Base-by-base conservation (phyloP, 768 basidiomycete species). In the Xerocomellus chrysenteron region DNA sequence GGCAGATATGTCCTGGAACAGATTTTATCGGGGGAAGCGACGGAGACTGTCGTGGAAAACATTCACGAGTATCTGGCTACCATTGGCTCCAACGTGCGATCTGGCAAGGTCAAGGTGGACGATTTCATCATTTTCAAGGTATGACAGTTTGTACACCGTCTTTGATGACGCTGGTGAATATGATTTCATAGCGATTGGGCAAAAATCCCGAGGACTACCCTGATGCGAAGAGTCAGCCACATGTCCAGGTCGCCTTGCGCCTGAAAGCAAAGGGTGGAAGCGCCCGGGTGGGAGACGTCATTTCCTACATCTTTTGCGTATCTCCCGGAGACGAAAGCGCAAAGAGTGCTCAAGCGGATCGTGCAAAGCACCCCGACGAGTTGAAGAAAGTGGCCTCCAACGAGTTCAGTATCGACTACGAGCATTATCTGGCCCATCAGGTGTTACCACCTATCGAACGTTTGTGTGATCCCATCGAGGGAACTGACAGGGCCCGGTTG, bases 131-230 rank as follows among this genome's bases (percentile, higher is more conserved):
- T 99, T 66, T 86, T 83, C 80, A 99, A 99, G 82, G 94, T 94
- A 35, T 5, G 78, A 58, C 0, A 1, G 4, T 10, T n/a, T 24
- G 11, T 33, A 5, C 8, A 16, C 2, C 9, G 2, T 39, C 10
- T 39, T 37, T 45, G 19, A 28, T 13, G 45, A 43, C 19, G 10
- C 12, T 40, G 42, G 54, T 48, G 28, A 24, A 50, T 1, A 28
- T 10, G 36, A 32, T 47, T 32, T 35, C 26, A 24, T 66, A 97
- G 94, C 90, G 97, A 52, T 79, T 99, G 52, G 92, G 97, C 14
- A 98, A 98, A 77, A 92, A 92, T 59, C 96, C 96, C 0, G 91
- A 96, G 64, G 95, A 97, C 65, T 99, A 98, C 68, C 95, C 96
- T 0, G 96, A 98, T 68, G 90, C 85, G 8, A 98, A 98, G 73